Base-by-base conservation (phyloP, 2,329 filamentous ascomycete genomes). In the Ophiocordyceps australis region DNA sequence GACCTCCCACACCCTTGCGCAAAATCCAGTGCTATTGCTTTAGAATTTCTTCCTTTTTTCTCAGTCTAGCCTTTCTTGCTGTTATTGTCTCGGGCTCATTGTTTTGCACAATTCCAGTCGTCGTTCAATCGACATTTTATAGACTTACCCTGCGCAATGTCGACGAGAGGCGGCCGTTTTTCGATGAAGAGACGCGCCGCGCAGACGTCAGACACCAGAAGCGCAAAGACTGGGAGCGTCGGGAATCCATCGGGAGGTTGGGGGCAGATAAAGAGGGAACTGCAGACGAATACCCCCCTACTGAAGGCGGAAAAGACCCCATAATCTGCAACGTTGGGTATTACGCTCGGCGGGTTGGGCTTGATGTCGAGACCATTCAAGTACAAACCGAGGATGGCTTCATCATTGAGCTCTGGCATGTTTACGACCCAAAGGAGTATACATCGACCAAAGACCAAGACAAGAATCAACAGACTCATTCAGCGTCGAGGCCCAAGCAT, bases 361-460 rank as follows among this genome's bases (percentile, higher is more conserved):
- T 95, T 1, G 82, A 94, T 32, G 68, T 82, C 14, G 85, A 94
- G 42, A 65, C 66, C 8, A 80, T 82, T 39, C 62, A 79, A 25
- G 83, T 94, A 0, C 76, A 92, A 47, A 94, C 86, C 0, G 85
- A 94, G 45, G 86, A 95, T 40, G 85, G 85, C 1, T 94, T 93
- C 43, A 69, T 94, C 23, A 77, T 94, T 33, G 71, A 78, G 14
- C 59, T 94, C 2, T 92, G 80, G 74, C 86, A 94, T 46, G 62
- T 94, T 15, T 92, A 80, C 45, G 76, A 93, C 34, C 86, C 86
- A 0, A 65, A 62, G 25, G 76, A 86, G 31, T 75, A 82, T 41
- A 57, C 54, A 0, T 59, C 62, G 2, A 47, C 63, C 5, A 45
- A 57, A 2, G 47, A 57, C 2, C 54, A 70, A 19, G 58, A 66